Conservation (phyloP, 2,329 filamentous ascomycete species). For the Dactylellina drechsleri region DNA sequence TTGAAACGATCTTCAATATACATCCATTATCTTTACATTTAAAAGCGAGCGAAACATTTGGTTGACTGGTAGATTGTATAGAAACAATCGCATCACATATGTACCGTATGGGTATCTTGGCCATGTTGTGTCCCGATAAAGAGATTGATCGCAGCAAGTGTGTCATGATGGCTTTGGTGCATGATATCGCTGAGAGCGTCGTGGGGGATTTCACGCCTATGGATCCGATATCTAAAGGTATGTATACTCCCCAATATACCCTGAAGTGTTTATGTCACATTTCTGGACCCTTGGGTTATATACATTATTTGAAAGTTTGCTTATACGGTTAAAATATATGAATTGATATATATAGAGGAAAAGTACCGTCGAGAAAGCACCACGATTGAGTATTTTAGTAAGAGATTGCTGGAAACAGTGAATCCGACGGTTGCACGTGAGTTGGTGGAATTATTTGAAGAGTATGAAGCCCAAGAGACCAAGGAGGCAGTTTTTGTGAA, state of each 20-base stretch:
- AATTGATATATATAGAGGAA: conserved; percentile 19
- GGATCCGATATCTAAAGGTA: conserved; percentile 51
- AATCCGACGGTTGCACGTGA: conserved; percentile 27
- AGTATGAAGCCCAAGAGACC: conserved; percentile 36
- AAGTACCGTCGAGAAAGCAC: conserved; percentile 50
- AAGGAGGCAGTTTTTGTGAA: conserved; percentile 47
- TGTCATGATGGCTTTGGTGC: conserved; percentile 48
- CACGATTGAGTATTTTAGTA: conserved; percentile 43
- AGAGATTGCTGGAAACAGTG: conserved; percentile 26
- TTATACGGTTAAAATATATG: background rate
- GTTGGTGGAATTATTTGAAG: conserved; percentile 39
- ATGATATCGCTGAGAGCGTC: conserved; percentile 53
- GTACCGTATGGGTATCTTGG: conserved; percentile 49
- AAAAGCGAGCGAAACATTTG: too few species aligned
- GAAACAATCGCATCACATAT: conserved; percentile 53
- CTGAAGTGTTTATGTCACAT: background rate
- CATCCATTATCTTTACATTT: too few species aligned
- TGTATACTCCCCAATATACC: background rate
- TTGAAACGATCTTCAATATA: background rate
- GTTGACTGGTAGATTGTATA: background rate
- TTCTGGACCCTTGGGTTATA: background rate
- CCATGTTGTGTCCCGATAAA: conserved; percentile 42
- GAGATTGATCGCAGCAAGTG: conserved; percentile 23
- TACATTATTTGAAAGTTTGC: too few species aligned
- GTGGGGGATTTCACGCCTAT: conserved; percentile 49